These are phyloP conservation scores for Globisporangium ultimum DNA, from an alignment of 352 stramenopile species.

Conservation along the genomic window DNA sequence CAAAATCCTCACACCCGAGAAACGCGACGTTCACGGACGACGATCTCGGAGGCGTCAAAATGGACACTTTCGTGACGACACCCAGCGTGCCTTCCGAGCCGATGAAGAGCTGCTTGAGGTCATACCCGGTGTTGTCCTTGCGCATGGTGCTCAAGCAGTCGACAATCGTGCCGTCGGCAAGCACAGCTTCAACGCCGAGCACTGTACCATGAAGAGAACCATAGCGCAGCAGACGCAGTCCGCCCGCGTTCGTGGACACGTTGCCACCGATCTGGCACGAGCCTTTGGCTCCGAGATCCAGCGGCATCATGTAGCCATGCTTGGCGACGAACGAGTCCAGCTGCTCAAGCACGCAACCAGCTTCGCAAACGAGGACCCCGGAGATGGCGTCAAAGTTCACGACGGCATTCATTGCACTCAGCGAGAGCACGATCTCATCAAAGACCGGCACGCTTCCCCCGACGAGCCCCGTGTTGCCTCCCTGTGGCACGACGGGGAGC, in stretches of 20 bases:
- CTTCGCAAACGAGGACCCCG: constrained; percentile 83
- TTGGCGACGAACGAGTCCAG: constrained; percentile 88
- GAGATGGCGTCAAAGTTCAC: constrained; percentile 86
- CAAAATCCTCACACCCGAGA: constrained; percentile 89
- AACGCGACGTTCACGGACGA: constrained; percentile 86
- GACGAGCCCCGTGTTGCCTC: constrained; percentile 96
- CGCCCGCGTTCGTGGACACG: constrained; percentile 95
- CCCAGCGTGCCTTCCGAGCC: constrained; percentile 96
- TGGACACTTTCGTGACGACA: constrained; percentile 91
- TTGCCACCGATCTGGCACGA: constrained; percentile 98
- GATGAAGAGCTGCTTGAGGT: constrained; percentile 97
- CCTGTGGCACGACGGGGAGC: constrained; percentile 93
- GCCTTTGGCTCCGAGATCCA: constrained; percentile 97
- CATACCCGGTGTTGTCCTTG: constrained; percentile 98
- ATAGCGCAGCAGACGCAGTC: constrained; percentile 92
- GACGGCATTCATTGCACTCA: constrained; percentile 90
- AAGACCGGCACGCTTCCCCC: constrained; percentile 87
- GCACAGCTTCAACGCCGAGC: constrained; percentile 93
- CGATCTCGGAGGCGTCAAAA: constrained; percentile 68
- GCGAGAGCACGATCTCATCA: constrained; percentile 94
- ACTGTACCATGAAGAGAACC: constrained; percentile 93
- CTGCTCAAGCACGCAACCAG: constrained; percentile 93
- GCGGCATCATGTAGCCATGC: constrained; percentile 88
- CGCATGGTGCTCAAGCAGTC: constrained; percentile 91
- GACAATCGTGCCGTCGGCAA: constrained; percentile 89